Percentiles rank a stretch among this genome's conserved stretches.
Evolutionary conservation across 2,329 filamentous ascomycete genomes (phyloP).

Genomic region (Sporothrix protearum): DNA sequence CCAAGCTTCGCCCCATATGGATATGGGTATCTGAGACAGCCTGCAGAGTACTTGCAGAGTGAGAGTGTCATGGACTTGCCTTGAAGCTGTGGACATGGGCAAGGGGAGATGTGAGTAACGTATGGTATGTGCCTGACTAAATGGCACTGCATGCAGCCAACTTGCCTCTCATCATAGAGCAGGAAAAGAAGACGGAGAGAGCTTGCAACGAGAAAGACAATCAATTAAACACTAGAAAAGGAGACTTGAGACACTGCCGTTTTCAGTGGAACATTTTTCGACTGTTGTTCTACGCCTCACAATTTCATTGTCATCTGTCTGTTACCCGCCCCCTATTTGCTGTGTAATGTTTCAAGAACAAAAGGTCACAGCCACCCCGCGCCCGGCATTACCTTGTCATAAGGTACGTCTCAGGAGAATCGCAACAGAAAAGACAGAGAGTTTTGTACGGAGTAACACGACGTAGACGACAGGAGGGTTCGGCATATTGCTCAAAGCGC

Average conservation of each 20-base stretch:
- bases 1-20: neutral
- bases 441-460: no score
- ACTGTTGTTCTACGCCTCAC: neutral
- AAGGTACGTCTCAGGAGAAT: neutral
- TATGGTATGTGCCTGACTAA: neutral
- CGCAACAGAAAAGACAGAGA: neutral
- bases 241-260: slow-evolving; percentile 14
- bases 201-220: neutral
- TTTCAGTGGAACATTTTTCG: slow-evolving; percentile 4
- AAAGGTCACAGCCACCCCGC: neutral
- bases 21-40: neutral
- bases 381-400: neutral
- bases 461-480: neutral
- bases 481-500: neutral
- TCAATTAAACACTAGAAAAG: neutral
- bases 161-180: neutral
- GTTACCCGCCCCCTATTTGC: neutral
- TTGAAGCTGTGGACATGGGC: neutral
- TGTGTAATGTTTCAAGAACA: neutral
- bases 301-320: neutral
- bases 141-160: neutral
- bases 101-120: neutral
- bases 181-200: neutral
- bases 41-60: neutral
- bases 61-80: neutral